phyloP scores from a whole-genome alignment of 306 rosid genomes.

The Vigna angularis region DNA sequence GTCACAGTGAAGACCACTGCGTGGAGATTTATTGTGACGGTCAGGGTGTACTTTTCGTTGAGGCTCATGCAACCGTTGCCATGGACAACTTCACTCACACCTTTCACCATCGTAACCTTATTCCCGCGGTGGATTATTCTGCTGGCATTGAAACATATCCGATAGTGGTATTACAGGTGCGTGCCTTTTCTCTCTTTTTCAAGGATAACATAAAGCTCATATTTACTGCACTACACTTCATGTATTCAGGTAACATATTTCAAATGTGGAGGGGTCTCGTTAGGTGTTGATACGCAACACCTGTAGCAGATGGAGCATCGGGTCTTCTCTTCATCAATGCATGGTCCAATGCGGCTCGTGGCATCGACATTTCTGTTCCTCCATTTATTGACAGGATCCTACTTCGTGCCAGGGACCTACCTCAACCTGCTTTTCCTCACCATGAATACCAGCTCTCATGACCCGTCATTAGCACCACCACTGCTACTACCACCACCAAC shows the following conservation, averaged over 20 bases:
- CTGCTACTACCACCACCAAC: background rate
- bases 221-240: too few relatives aligned
- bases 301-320: constrained; percentile 81
- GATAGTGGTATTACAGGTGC: constrained; percentile 72
- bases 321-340: constrained; percentile 85
- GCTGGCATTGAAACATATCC: constrained; percentile 74
- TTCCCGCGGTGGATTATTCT: constrained; percentile 76
- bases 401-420: constrained; percentile 72
- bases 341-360: constrained; percentile 92
- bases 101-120: constrained; percentile 65
- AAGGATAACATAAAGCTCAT: too few relatives aligned
- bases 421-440: constrained; percentile 73
- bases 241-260: constrained; percentile 74
- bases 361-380: constrained; percentile 63
- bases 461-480: constrained; percentile 47
- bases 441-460: constrained; percentile 84
- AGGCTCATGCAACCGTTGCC: constrained; percentile 56
- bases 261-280: constrained; percentile 88
- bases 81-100: constrained; percentile 71
- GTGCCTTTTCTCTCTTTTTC: background rate
- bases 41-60: constrained; percentile 78
- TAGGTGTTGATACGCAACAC: constrained; percentile 92
- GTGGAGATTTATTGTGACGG: constrained; percentile 74
- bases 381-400: constrained; percentile 79
- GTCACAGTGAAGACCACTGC: constrained; percentile 75